Percentiles rank a stretch among this genome's conserved stretches.
Evolutionary conservation across 2,329 filamentous ascomycete species (phyloP).

Genomic region (Arthroderma sp.): DNA sequence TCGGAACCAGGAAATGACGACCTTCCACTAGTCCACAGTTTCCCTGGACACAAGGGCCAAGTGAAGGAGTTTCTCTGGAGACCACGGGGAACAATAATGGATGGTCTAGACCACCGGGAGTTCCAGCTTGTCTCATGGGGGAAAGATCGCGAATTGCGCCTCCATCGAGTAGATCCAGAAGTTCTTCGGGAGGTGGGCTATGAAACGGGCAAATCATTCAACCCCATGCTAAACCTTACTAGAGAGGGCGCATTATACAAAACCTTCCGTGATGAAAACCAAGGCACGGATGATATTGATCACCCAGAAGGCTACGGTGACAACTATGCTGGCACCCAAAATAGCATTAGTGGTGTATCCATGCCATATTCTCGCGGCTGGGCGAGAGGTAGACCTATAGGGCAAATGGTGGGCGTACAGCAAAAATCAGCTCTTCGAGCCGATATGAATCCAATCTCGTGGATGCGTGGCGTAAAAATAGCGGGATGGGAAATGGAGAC

Average conservation of each 20-base stretch:
- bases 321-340: conserved; percentile 13
- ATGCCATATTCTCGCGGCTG: conserved; percentile 39
- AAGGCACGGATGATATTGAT: background rate
- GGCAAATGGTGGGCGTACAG: conserved; percentile 35
- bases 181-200: conserved; percentile 59
- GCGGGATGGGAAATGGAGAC: conserved; percentile 40
- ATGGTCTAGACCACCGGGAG: conserved; percentile 67
- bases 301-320: background rate
- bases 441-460: conserved; percentile 46
- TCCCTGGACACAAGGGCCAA: conserved; percentile 45
- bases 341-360: conserved; percentile 36
- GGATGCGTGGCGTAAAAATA: conserved; percentile 54
- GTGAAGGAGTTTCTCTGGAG: conserved; percentile 91
- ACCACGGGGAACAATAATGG: conserved; percentile 54
- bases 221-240: conserved; percentile 56
- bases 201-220: conserved; percentile 52
- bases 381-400: conserved; percentile 34
- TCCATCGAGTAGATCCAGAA: conserved; percentile 58
- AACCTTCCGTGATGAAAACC: conserved; percentile 54
- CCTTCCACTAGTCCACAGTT: conserved; percentile 36
- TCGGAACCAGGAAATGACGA: conserved; percentile 19
- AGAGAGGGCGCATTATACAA: conserved; percentile 75
- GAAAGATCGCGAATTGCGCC: conserved; percentile 65
- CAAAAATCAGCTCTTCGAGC: conserved; percentile 34
- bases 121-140: conserved; percentile 93